Evolutionary conservation across 2,329 filamentous ascomycete genomes (phyloP).

Genomic region (Alternaria consortialis): DNA sequence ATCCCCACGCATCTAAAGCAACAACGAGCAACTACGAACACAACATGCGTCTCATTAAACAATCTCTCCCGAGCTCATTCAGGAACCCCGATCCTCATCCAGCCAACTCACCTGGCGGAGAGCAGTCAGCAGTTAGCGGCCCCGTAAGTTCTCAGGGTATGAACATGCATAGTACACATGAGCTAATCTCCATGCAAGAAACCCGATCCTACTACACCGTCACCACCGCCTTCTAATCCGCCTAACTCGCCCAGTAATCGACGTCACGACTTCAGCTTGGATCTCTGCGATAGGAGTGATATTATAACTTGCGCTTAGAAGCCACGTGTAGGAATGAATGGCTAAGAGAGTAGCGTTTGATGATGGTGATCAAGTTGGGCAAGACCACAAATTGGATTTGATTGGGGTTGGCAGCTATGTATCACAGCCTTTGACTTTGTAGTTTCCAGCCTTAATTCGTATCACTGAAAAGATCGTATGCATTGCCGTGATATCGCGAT

Average conservation of each 20-base stretch:
- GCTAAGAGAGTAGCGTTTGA: too few species aligned
- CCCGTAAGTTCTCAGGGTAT: not conserved
- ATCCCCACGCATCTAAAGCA: not conserved
- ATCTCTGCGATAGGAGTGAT: too few species aligned
- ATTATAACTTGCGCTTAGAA: not conserved
- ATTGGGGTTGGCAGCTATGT: not conserved
- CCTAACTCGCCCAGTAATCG: constrained; percentile 1
- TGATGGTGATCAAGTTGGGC: not conserved
- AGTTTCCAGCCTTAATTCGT: not conserved
- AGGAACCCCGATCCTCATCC: not conserved
- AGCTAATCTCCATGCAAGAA: not conserved
- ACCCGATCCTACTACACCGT: not conserved
- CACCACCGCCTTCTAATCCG: not conserved
- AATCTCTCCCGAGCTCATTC: not conserved
- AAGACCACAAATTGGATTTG: not conserved
- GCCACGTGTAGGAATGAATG: not conserved
- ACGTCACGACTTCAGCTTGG: not conserved
- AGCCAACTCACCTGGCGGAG: not conserved
- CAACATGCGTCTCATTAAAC: not conserved
- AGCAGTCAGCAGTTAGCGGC: not conserved
- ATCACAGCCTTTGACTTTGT: not conserved
- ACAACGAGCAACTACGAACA: not conserved
- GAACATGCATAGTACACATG: rapidly evolving
- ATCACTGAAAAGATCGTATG: not conserved
- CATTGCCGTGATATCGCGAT: not conserved